Conservation (phyloP, 805 yeast genomes). For the Schizosaccharomyces lindneri region DNA sequence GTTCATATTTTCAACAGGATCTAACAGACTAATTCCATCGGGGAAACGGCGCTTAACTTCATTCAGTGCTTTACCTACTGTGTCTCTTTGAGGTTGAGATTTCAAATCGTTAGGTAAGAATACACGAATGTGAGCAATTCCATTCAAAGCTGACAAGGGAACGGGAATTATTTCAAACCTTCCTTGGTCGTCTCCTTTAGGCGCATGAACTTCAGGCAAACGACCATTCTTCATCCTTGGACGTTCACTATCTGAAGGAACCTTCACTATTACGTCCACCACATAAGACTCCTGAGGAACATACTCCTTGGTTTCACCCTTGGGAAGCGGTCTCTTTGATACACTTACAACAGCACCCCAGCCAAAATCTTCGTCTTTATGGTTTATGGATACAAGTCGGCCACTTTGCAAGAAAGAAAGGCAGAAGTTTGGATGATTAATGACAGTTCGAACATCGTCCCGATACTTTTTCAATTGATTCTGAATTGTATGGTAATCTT, state of each 20-base stretch:
- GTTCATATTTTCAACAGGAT: slow-evolving; percentile 81
- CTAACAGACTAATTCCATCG: slow-evolving; percentile 74
- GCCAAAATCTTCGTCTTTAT: slow-evolving; percentile 40
- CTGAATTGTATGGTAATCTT: slow-evolving; percentile 61
- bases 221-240: slow-evolving; percentile 28
- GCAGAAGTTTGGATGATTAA: slow-evolving; percentile 76
- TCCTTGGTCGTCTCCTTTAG: slow-evolving; percentile 41
- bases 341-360: slow-evolving; percentile 81
- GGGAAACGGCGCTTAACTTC: slow-evolving; percentile 70
- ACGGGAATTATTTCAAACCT: slow-evolving; percentile 64
- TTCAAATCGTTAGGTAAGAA: slow-evolving; percentile 52
- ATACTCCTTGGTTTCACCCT: slow-evolving; percentile 28
- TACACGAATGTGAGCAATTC: slow-evolving; percentile 58
- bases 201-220: slow-evolving; percentile 70
- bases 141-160: slow-evolving; percentile 49
- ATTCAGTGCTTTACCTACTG: slow-evolving; percentile 41
- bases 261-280: slow-evolving; percentile 66
- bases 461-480: slow-evolving; percentile 47
- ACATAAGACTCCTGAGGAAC: slow-evolving; percentile 77
- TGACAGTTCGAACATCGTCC: slow-evolving; percentile 51
- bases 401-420: slow-evolving; percentile 75
- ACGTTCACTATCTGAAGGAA: slow-evolving; percentile 36
- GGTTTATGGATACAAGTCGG: slow-evolving; percentile 27
- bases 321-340: slow-evolving; percentile 30
- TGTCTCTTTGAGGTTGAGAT: slow-evolving; percentile 20